Base-by-base conservation (phyloP, 2,329 filamentous ascomycete genomes). In the Lecanicillium sp. region DNA sequence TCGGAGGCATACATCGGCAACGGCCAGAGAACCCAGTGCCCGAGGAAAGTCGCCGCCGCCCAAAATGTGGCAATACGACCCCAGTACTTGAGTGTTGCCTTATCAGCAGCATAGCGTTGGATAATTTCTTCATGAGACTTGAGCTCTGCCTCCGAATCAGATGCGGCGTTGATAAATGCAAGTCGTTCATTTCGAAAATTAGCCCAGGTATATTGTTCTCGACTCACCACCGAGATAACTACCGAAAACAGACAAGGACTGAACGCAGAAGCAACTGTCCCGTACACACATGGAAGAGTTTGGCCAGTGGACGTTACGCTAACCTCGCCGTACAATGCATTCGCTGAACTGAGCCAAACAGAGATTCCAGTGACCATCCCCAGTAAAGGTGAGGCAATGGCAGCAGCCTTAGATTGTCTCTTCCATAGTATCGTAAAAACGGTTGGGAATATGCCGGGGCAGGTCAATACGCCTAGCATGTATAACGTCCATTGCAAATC, bases 401-500 rank as follows among this genome's bases (percentile, higher is more conserved):
- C 71, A 0, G 71, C 71, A 0, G 55, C 51, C 35, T 58, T 66
- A 33, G 60, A 71, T 48, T 75, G 71, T 9, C 60, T 59, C 27
- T 59, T 60, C 70, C 71, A 75, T 2, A 75, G 56, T 14, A 75
- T 65, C 0, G 70, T 70, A 38, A 73, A 72, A 0, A 63, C 59
- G 5, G 70, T 73, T 0, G 71, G 70, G 45, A 74, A 68, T 38
- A 73, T 71, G 0, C 70, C 70, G 0, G 70, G 68, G 27, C 69
- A 73, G 1, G 68, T 73, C 9, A 75, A 46, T 1, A 73, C 66
- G 4, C 70, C 67, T 0, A 75, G 61, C 68, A 74, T 70, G 44
- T 75, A 73, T 2, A 73, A 43, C 0, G 68, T 72, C 71, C 70
- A 76, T 1, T 66, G 64, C 0, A 76, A 57, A 33, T 75, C 66